Percentiles rank a stretch among this genome's conserved stretches.
These are phyloP conservation scores for Sugiyamaella marilandica DNA, from an alignment of 805 yeast genomes.

Conservation along the genomic window DNA sequence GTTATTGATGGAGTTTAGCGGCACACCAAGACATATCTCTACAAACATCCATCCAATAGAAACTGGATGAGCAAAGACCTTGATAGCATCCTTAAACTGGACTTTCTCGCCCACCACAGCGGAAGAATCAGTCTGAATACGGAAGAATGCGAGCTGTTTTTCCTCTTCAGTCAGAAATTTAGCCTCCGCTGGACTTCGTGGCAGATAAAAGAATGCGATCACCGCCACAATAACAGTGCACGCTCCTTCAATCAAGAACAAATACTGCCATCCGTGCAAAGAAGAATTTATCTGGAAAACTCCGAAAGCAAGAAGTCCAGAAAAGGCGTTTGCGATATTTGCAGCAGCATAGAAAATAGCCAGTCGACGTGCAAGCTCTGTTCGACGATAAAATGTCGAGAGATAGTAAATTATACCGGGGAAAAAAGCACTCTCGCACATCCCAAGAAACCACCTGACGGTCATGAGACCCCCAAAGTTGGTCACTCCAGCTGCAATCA, in stretches of 20 bases:
- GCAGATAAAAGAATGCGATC: slow-evolving; percentile 36
- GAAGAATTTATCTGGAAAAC: slow-evolving; percentile 38
- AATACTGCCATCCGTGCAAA: slow-evolving; percentile 45
- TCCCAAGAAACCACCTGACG: slow-evolving; percentile 47
- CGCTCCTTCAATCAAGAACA: slow-evolving; percentile 44
- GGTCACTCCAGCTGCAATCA: slow-evolving; percentile 38
- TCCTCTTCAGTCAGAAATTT: slow-evolving; percentile 40
- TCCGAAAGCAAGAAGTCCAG: slow-evolving; percentile 52
- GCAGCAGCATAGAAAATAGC: slow-evolving; percentile 49
- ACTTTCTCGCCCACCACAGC: slow-evolving; percentile 37
- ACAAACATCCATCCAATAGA: slow-evolving; percentile 42
- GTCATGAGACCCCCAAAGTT: slow-evolving; percentile 44
- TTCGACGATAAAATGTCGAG: slow-evolving; percentile 44
- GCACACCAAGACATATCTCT: slow-evolving; percentile 46
- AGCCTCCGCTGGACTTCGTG: slow-evolving; percentile 36
- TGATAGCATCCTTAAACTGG: slow-evolving; percentile 39
- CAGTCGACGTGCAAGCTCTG: slow-evolving; percentile 46
- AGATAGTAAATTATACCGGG: slow-evolving; percentile 46
- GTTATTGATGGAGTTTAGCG: slow-evolving; percentile 44
- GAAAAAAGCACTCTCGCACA: slow-evolving; percentile 48
- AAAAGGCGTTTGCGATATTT: slow-evolving; percentile 53
- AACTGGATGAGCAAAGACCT: slow-evolving; percentile 44
- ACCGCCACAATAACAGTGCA: slow-evolving; percentile 37
- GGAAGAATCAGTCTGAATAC: slow-evolving; percentile 45
- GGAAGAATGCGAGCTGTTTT: slow-evolving; percentile 43